phyloP scores from a whole-genome alignment of 1,284 basidiomycete species.

The Cryptococcus sp. region DNA sequence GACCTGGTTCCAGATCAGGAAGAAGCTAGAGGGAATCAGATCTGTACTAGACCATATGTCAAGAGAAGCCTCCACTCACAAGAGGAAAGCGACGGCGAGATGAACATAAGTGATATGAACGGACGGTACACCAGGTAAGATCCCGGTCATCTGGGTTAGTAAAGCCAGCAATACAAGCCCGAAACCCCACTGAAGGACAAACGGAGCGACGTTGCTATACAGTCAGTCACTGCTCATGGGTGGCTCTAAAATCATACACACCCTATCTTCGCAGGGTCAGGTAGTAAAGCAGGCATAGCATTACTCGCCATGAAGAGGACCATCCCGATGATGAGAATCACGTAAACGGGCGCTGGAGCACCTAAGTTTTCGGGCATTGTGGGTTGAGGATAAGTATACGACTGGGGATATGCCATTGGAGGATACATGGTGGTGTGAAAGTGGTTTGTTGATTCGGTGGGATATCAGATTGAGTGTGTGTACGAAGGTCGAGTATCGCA shows the following conservation, averaged over 20 bases:
- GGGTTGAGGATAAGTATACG: conserved; percentile 57
- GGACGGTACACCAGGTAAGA: conserved; percentile 28
- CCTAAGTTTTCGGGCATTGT: conserved; percentile 67
- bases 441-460: too few species aligned
- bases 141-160: conserved; percentile 28
- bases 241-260: not conserved
- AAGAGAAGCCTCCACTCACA: conserved; percentile 9
- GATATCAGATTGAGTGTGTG: too few species aligned
- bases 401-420: conserved; percentile 26
- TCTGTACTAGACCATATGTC: too few species aligned
- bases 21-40: conserved; percentile 15
- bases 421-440: not conserved
- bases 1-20: conserved; percentile 35
- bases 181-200: conserved; percentile 31
- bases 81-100: conserved; percentile 25
- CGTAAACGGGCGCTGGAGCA: conserved; percentile 25
- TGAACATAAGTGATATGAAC: conserved; percentile 37
- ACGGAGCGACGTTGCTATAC: conserved; percentile 24
- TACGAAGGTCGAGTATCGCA: too few species aligned
- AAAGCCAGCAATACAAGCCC: conserved; percentile 27
- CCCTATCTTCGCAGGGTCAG: conserved; percentile 7
- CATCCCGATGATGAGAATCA: conserved; percentile 31
- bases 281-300: conserved; percentile 25
- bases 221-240: not conserved
- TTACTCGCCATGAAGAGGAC: conserved; percentile 32